Evolutionary conservation across 2,329 filamentous ascomycete genomes (phyloP), one percentile per base, ranked within the genome.

Genomic region (Spiromastix sp.): DNA sequence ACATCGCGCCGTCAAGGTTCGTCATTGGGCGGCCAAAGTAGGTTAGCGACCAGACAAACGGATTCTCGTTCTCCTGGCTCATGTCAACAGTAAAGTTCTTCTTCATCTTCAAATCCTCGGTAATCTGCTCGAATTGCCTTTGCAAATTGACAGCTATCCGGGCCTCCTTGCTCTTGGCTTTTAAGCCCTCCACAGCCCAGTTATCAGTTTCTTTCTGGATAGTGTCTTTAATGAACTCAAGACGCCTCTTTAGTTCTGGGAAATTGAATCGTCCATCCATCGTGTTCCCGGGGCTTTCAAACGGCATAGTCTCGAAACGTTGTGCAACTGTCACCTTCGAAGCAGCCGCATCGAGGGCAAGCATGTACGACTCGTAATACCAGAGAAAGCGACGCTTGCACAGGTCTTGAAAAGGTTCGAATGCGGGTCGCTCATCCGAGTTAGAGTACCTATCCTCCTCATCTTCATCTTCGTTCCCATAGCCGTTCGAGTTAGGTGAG

Each of bases 1-100:
- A 89, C 41, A 96, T 72, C 2, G 89, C 86, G 11, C 87, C 89
- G 48, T 96, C 89, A 2, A 96, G 73, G 47, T 93, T 86, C 4
- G 86, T 93, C 81, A 91, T 93, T 1, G 86, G 85, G 36, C 80
- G 75, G 17, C 91, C 91, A 54, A 95, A 93, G 55, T 94, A 87
- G 2, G 85, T 91, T 40, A 96, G 57, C 13, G 72, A 60, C 91
- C 91, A 96, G 13, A 89, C 70, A 51, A 95, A 95, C 0, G 89
- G 87, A 49, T 95, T 96, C 25, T 70, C 74, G 44, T 91, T 70
- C 19, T 82, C 78, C 5, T 96, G 66, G 37, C 78, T 74, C 24
- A 96, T 64, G 46, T 86, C 80, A 38, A 94, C 70, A 0, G 84
- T 80, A 18, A 77, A 68, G 17, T 77, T 72, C 32, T 81, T 77